A percentile compares a stretch with the other conserved stretches of the same genome.
These are phyloP conservation scores for Immersiella caudata DNA, from an alignment of 495 filamentous ascomycete genomes.

Conservation along the genomic window DNA sequence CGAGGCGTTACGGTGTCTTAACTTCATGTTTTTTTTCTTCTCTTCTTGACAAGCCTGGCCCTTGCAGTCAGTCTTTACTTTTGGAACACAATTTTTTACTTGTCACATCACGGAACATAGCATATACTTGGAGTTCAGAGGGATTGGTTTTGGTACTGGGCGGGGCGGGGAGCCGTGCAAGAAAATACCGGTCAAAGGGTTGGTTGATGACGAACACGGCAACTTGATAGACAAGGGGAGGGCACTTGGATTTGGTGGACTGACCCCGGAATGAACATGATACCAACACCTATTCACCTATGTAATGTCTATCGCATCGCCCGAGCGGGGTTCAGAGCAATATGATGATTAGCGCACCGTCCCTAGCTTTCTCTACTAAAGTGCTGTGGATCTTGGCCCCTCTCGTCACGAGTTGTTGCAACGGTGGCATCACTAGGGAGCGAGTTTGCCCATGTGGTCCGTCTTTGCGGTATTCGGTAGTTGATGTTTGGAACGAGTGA, in stretches of 20 bases:
- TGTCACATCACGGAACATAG: slow-evolving; percentile 7
- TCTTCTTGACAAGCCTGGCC: neutral
- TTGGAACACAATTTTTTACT: slow-evolving; percentile 13
- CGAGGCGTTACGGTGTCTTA: slow-evolving; percentile 2
- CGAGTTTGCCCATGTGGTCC: neutral
- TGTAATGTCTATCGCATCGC: slow-evolving; percentile 13
- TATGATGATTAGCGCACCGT: slow-evolving; percentile 4
- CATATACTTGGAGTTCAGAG: slow-evolving; percentile 20
- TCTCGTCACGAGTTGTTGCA: neutral
- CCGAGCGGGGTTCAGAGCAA: slow-evolving; percentile 2
- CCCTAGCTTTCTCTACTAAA: neutral
- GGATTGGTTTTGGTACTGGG: neutral
- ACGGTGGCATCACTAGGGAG: neutral
- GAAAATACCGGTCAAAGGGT: slow-evolving; percentile 3
- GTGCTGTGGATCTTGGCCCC: neutral
- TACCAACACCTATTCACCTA: slow-evolving; percentile 14
- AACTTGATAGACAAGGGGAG: slow-evolving; percentile 5
- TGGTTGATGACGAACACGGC: slow-evolving; percentile 8
- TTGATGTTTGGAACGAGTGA: neutral
- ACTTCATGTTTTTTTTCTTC: neutral
- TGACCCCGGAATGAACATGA: slow-evolving; percentile 6
- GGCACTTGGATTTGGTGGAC: neutral
- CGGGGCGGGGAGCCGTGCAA: neutral
- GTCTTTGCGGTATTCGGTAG: neutral
- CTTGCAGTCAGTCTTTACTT: slow-evolving; percentile 6